Conservation (phyloP, 805 yeast species). For the Yamadazyma scolyti region DNA sequence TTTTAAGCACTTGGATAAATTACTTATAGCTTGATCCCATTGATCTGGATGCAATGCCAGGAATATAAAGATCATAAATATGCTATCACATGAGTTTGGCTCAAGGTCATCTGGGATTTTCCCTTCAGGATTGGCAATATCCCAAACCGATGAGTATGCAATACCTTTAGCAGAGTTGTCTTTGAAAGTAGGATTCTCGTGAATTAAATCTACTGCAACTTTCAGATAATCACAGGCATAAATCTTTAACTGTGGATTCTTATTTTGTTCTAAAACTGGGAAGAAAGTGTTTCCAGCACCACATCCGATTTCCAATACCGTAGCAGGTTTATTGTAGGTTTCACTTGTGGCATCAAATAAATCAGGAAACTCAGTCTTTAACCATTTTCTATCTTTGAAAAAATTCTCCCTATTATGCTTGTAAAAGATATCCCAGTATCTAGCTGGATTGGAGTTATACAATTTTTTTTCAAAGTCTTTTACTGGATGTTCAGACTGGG, state of each 20-base stretch:
- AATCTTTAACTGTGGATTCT: slow-evolving; percentile 70
- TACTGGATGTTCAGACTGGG: slow-evolving; percentile 83
- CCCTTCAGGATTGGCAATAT: slow-evolving; percentile 73
- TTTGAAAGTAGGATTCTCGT: slow-evolving; percentile 56
- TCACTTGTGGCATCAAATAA: slow-evolving; percentile 70
- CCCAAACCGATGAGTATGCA: slow-evolving; percentile 93
- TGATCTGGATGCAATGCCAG: slow-evolving; percentile 89
- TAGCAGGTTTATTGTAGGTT: slow-evolving; percentile 62
- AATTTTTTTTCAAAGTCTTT: slow-evolving; percentile 75
- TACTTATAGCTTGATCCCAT: slow-evolving; percentile 78
- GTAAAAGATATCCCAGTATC: slow-evolving; percentile 94
- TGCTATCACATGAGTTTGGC: slow-evolving; percentile 79
- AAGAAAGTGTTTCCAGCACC: slow-evolving; percentile 98
- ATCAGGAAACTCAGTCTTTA: slow-evolving; percentile 88
- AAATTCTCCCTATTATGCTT: slow-evolving; percentile 88
- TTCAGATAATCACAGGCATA: slow-evolving; percentile 88
- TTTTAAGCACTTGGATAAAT: slow-evolving; percentile 68
- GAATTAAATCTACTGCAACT: slow-evolving; percentile 85
- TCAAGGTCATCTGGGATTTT: slow-evolving; percentile 80
- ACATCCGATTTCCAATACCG: slow-evolving; percentile 90
- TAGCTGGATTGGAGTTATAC: slow-evolving; percentile 83
- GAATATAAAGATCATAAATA: slow-evolving; percentile 93
- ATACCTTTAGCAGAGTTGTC: slow-evolving; percentile 41
- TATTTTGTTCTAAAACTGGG: slow-evolving; percentile 80
- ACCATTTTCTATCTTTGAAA: slow-evolving; percentile 95